These are phyloP conservation scores for Cryphonectria naterciae DNA, from an alignment of 2,329 filamentous ascomycete genomes.

Conservation along the genomic window DNA sequence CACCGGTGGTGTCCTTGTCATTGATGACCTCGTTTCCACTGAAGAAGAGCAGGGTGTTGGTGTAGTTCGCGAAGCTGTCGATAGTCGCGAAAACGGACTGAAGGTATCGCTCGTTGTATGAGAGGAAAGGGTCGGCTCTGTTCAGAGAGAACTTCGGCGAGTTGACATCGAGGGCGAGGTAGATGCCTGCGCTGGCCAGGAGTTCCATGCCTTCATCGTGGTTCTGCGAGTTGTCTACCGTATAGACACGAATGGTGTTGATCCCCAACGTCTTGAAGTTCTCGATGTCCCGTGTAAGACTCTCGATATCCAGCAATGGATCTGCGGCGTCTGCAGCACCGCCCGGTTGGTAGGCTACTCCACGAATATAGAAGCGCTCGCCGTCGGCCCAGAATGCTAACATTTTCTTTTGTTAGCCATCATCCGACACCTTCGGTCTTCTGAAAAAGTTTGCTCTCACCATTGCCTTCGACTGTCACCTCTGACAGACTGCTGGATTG, in stretches of 20 bases:
- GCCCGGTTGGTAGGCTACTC: slow-evolving; percentile 67
- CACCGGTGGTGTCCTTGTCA: slow-evolving; percentile 63
- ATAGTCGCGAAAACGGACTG: slow-evolving; percentile 86
- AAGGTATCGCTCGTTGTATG: slow-evolving; percentile 87
- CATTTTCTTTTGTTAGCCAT: background rate
- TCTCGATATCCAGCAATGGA: slow-evolving; percentile 71
- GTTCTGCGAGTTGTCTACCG: slow-evolving; percentile 80
- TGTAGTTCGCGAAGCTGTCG: slow-evolving; percentile 79
- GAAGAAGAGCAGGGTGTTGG: slow-evolving; percentile 87
- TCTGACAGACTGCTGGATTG: slow-evolving; percentile 19
- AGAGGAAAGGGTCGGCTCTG: slow-evolving; percentile 68
- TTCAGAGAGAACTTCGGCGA: slow-evolving; percentile 87
- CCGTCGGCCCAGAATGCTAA: slow-evolving; percentile 59
- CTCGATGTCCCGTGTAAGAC: slow-evolving; percentile 78
- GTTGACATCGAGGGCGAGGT: slow-evolving; percentile 90
- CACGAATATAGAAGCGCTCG: slow-evolving; percentile 62
- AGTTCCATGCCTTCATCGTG: slow-evolving; percentile 86
- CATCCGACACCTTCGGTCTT: background rate
- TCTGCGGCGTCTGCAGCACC: slow-evolving; percentile 62
- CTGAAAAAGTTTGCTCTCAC: slow-evolving; percentile 7
- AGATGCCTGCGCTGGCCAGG: slow-evolving; percentile 84
- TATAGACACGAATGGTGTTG: slow-evolving; percentile 93
- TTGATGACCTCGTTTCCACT: slow-evolving; percentile 83
- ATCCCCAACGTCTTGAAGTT: slow-evolving; percentile 85
- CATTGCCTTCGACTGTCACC: slow-evolving; percentile 22